A percentile compares a stretch with the other conserved stretches of the same genome.
phyloP scores from a whole-genome alignment of 768 basidiomycete species.

The Boletus sp. region DNA sequence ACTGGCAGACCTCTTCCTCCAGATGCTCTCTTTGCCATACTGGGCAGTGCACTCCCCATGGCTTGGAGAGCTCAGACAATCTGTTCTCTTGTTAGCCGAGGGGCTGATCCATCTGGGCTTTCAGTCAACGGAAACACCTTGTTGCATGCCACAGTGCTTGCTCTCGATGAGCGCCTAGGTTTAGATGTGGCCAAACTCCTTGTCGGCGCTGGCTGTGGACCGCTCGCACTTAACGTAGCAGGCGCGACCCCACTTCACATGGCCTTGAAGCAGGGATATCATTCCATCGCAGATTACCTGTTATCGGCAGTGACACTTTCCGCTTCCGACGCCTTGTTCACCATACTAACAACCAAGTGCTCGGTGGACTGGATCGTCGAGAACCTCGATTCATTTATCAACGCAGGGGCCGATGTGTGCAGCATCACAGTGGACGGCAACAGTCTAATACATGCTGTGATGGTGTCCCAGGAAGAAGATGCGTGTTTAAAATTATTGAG shows the following conservation, averaged over 20 bases:
- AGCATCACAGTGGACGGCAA: background rate
- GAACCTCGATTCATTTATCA: background rate
- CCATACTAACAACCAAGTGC: background rate
- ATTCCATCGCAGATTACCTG: background rate
- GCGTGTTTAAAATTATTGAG: background rate
- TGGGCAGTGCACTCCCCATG: background rate
- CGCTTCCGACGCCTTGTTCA: background rate
- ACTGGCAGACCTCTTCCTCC: background rate
- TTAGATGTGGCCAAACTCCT: background rate
- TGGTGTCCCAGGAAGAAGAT: background rate
- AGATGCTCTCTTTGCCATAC: background rate
- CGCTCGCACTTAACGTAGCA: too few relatives aligned
- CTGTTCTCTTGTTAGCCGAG: background rate
- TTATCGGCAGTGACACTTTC: background rate
- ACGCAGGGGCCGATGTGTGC: background rate
- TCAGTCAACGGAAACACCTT: background rate
- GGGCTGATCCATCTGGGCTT: background rate
- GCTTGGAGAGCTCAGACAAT: background rate
- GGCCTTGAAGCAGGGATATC: background rate
- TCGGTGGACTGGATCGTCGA: background rate
- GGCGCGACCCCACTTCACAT: background rate
- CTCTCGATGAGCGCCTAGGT: background rate
- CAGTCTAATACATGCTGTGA: background rate
- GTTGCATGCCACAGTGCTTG: background rate
- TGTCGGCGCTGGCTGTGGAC: background rate